Conservation (phyloP, 2,329 filamentous ascomycete genomes). For the Aspergillus tanneri region DNA sequence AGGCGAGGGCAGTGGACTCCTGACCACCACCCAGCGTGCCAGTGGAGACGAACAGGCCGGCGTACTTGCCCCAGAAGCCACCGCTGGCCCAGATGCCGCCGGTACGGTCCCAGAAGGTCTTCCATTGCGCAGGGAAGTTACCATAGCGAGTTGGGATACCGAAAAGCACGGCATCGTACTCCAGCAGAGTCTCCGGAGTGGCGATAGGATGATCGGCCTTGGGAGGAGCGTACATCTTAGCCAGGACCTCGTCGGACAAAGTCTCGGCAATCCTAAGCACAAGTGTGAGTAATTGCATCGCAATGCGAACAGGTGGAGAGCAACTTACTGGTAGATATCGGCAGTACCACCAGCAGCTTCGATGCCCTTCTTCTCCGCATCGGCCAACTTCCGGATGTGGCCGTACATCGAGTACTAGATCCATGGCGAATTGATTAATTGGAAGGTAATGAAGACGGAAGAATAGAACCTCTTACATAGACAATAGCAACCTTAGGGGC, state of each 20-base stretch:
- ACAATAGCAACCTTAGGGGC: conserved; percentile 90
- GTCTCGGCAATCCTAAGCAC: conserved; percentile 73
- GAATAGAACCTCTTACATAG: conserved; percentile 60
- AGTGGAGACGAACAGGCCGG: conserved; percentile 88
- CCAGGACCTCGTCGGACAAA: conserved; percentile 75
- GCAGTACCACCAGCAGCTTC: conserved; percentile 78
- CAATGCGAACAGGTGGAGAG: not conserved
- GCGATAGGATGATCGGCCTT: conserved; percentile 69
- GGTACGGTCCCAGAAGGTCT: conserved; percentile 79
- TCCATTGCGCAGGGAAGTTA: conserved; percentile 97
- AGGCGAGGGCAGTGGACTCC: conserved; percentile 77
- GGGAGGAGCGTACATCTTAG: conserved; percentile 85
- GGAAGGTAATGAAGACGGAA: not conserved
- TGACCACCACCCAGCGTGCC: conserved; percentile 83
- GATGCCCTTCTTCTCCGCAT: conserved; percentile 88
- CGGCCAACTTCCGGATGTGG: conserved; percentile 78
- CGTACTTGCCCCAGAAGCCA: conserved; percentile 81
- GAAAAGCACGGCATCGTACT: conserved; percentile 86
- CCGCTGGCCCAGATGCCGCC: conserved; percentile 80
- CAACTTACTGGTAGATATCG: conserved; percentile 74
- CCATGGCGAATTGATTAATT: conserved; percentile 10
- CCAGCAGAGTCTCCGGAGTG: conserved; percentile 60
- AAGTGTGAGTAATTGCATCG: conserved; percentile 11
- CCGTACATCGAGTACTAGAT: conserved; percentile 88
- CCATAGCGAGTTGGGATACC: conserved; percentile 95